These are phyloP conservation scores for Phytophthora citrophthora DNA, from an alignment of 352 stramenopile genomes.

Conservation along the genomic window DNA sequence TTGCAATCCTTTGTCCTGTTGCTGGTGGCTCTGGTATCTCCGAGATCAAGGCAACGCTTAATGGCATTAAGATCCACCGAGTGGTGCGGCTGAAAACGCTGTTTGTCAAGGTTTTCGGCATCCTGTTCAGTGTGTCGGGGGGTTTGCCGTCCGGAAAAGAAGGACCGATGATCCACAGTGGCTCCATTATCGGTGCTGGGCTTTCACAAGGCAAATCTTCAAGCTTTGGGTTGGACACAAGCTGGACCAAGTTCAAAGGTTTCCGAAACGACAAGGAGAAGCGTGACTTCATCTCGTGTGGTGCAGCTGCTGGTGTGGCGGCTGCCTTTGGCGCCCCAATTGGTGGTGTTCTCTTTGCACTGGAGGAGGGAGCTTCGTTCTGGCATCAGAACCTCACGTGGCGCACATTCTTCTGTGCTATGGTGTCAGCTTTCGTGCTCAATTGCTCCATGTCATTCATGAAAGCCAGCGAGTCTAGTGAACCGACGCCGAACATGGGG, in stretches of 20 bases:
- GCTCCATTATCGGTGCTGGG: constrained; percentile 94
- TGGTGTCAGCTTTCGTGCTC: constrained; percentile 90
- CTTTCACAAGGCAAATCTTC: constrained; percentile 94
- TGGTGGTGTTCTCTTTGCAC: constrained; percentile 96
- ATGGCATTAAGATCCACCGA: constrained; percentile 97
- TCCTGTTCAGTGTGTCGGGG: constrained; percentile 85
- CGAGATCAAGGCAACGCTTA: constrained; percentile 99
- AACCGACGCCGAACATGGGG: constrained; percentile 32
- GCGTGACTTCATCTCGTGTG: constrained; percentile 98
- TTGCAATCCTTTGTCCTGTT: constrained; percentile 95
- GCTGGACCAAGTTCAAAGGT: constrained; percentile 90
- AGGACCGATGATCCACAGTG: constrained; percentile 92
- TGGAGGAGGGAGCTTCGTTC: constrained; percentile 98
- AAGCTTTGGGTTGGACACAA: constrained; percentile 88
- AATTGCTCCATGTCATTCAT: constrained; percentile 89
- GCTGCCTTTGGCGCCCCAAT: constrained; percentile 98
- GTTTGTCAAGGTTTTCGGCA: constrained; percentile 94
- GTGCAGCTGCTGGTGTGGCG: constrained; percentile 96
- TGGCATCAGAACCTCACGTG: constrained; percentile 99
- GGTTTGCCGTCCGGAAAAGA: constrained; percentile 88
- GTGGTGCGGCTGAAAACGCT: constrained; percentile 97
- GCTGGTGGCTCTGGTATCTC: constrained; percentile 96
- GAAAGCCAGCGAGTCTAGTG: constrained; percentile 51
- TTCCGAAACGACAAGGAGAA: constrained; percentile 97
- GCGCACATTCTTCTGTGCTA: constrained; percentile 97